phyloP scores from a whole-genome alignment of 1,284 basidiomycete species.

The Papiliotrema laurentii region DNA sequence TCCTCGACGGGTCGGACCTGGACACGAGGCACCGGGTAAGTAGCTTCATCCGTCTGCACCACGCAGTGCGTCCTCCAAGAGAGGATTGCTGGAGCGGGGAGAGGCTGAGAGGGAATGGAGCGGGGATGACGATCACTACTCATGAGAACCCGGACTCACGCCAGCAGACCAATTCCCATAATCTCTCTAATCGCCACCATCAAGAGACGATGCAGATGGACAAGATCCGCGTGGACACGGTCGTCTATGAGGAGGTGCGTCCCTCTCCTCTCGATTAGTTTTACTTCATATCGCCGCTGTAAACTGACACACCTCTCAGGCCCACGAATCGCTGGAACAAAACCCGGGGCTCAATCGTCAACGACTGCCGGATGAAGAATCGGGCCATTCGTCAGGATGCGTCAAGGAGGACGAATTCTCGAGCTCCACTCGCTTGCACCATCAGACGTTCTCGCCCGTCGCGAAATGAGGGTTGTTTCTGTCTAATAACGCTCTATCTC shows the following conservation, averaged over 20 bases:
- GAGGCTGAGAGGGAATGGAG: neutral
- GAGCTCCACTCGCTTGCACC: neutral
- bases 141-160: too few relatives aligned
- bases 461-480: too few relatives aligned
- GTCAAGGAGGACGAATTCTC: neutral
- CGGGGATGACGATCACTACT: neutral
- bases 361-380: neutral
- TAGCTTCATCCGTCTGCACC: too few relatives aligned
- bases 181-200: neutral
- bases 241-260: constrained; percentile 2
- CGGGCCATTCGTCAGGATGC: neutral
- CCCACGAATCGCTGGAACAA: neutral
- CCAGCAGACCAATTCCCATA: neutral
- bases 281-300: neutral
- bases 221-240: constrained; percentile 4
- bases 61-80: too few relatives aligned
- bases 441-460: too few relatives aligned
- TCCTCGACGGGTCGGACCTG: neutral
- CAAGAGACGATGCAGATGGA: constrained; percentile 2
- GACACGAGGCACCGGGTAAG: too few relatives aligned
- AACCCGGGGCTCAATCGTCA: neutral
- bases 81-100: too few relatives aligned
- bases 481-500: too few relatives aligned
- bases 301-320: neutral
- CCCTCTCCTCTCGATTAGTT: neutral